Base-by-base conservation (phyloP, 768 basidiomycete genomes). In the Tylopilus intermedius region DNA sequence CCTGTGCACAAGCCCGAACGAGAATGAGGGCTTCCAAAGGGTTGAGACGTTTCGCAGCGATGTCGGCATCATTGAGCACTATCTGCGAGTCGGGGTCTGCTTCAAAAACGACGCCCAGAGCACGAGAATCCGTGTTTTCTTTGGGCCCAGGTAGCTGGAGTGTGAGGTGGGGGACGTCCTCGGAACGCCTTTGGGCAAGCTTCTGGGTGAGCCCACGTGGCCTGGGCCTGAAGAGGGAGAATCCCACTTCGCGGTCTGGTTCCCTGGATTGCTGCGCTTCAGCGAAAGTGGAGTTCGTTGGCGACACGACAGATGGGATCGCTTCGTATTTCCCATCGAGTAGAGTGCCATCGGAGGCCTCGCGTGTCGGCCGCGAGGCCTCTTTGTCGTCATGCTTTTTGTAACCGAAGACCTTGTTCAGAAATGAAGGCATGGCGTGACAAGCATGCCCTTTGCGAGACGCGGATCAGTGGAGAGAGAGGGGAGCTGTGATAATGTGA, bases 271-370 rank as follows among this genome's bases (percentile, higher is more conserved):
- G 26, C 38, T 50, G 66, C 18, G 49, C 49, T 6, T 62, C 55
- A 7, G 51, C 24, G n/a, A 68, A 58, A 18, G 53, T 47, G 2
- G 50, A 15, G 8, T 61, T 50, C 8, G 74, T 62, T 5, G 76
- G 74, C 3, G 74, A 77, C 18, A 67, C 45, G 22, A 56, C 51
- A 2, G 82, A 79, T 5, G 81, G 81, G 18, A 88, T 76, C 8
- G 81, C 80, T 66, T 88, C 87, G 62, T 86, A 89, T 66, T 83
- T 86, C 51, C 86, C 88, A 50, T 84, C 87, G 3, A 90, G 76
- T 47, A 87, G 70, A 13, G 80, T 74, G 21, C 68, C 63, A 49
- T 74, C 73, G 10, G 74, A 72, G 29, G 59, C 37, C 15, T 69
- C 70, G 24, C 72, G 70, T 38, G 71, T 59, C 22, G 69, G 64